Base-by-base conservation (phyloP, 306 rosid species). In the Cucumis cinereus region DNA sequence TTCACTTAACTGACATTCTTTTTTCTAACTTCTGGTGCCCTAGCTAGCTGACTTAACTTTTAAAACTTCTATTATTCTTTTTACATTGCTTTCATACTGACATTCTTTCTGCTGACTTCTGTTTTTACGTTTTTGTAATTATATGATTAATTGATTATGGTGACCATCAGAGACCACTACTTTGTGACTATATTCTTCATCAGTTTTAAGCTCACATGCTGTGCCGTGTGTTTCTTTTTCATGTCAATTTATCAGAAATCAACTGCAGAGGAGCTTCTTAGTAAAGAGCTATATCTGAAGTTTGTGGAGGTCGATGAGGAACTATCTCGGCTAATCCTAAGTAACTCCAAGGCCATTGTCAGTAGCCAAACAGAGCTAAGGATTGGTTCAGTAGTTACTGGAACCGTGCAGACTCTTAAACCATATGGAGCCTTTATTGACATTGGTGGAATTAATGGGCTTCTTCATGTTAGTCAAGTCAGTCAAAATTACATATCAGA, bases 401-500 rank as follows among this genome's bases (percentile, higher is more conserved):
- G 98, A 67, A 82, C 87, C 28, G 98, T 93, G 75, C 92, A 93
- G 84, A 90, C 91, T 70, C 82, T 93, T 78, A 93, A 93, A 81
- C 97, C 98, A 54, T 93, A 91, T 74, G 98, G 97, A 80, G 97
- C 97, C 85, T 89, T 93, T 60, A 75, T 93, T 70, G 96, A 93
- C 82, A 93, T 93, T 79, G 97, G 98, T 72, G 98, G 98, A 77
- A 85, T 93, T 81, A 93, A 89, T 57, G 98, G 97, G 75, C 97
- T 93, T 80, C 98, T 93, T 85, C 98, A 93, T 59, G 96, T 93
- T 78, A 93, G 98, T 89, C 98, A 93, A 85, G 91, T 93, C 82
- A 93, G 98, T 82, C 97, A 93, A 64, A 96, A 91, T 79, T 92
- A 96, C n/a, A 89, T 93, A 77, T 74, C 93, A 54, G 98, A 93